Evolutionary conservation across 106 monocot genomes (phyloP), one percentile per base, ranked within the genome.

Genomic region (Alisma plantagoaquatica): DNA sequence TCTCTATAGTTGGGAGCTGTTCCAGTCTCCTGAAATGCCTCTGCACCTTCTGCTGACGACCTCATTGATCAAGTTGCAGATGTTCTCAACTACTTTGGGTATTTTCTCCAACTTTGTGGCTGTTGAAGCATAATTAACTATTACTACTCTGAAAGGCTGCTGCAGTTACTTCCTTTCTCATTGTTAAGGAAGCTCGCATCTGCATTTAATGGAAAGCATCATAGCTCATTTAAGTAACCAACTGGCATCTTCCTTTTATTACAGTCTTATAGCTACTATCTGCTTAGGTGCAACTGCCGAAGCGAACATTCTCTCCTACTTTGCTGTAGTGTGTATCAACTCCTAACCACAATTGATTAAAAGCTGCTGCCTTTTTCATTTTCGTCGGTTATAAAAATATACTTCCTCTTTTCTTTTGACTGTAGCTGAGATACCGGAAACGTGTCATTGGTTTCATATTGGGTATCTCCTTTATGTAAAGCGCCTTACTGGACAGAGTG

Each of bases 1-100:
- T 63, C 65, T 46, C 50, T 99, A 66, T 90, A 99, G 98, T 86
- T 86, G 38, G 96, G 84, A 64, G 89, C 96, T 60, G 96, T 81
- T 73, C 78, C 96, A 17, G 79, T 98, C 70, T 75, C 72, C 51
- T 51, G 56, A 27, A 64, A 85, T 71, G 47, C 60, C 28, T 74
- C 89, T 12, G 59, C 85, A 23, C 78, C 68, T 22, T 76, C 81
- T 29, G 84, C 79, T 48, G 81, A 89, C 64, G 89, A 98, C 23
- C 62, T 98, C 27, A 84, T 84, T 42, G 84, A 98, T 66, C 89
- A 89, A 53, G 57, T 98, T 31, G 81, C 76, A 1, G 96, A 98
- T 41, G 82, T 98, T 65, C 81, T 98, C 27, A 83, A 98, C 56
- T 85, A 68, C 42, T 98, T 98, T 55, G 68, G 84, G 96, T 98